Evolutionary conservation across 2,329 filamentous ascomycete genomes (phyloP).

Genomic region (Fusarium sp.): DNA sequence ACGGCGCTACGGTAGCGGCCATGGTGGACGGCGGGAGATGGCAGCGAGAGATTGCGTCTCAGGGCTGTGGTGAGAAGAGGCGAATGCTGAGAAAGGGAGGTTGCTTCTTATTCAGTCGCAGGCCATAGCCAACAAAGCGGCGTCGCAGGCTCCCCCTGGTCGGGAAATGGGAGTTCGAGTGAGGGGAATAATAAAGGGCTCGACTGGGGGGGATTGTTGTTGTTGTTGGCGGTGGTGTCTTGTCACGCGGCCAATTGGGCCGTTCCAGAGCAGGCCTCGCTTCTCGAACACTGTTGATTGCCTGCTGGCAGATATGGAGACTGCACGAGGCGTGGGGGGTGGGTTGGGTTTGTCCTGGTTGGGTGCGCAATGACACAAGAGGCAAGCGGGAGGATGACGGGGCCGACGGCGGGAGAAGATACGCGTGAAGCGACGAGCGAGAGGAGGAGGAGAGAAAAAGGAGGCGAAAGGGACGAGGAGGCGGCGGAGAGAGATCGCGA

Average conservation of each 20-base stretch:
- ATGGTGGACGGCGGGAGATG: constrained; percentile 33
- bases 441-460: no score
- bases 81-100: background rate
- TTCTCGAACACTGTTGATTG: constrained; percentile 10
- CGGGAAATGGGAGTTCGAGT: constrained; percentile 5
- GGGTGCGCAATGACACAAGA: no score
- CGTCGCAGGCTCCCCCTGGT: background rate
- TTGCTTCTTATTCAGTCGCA: constrained; percentile 30
- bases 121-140: constrained; percentile 33
- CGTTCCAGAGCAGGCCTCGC: constrained; percentile 33
- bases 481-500: background rate
- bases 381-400: background rate
- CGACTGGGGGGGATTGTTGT: constrained; percentile 13
- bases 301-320: constrained; percentile 27
- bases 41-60: constrained; percentile 7
- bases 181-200: constrained; percentile 11
- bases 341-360: background rate
- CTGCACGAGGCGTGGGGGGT: constrained; percentile 8
- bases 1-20: constrained; percentile 53
- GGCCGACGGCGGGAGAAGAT: no score
- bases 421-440: no score
- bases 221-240: constrained; percentile 19
- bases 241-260: constrained; percentile 37
- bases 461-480: background rate
- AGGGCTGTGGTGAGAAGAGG: constrained; percentile 1